Evolutionary conservation across 768 basidiomycete genomes (phyloP).

Genomic region (Termitomyces sp.): DNA sequence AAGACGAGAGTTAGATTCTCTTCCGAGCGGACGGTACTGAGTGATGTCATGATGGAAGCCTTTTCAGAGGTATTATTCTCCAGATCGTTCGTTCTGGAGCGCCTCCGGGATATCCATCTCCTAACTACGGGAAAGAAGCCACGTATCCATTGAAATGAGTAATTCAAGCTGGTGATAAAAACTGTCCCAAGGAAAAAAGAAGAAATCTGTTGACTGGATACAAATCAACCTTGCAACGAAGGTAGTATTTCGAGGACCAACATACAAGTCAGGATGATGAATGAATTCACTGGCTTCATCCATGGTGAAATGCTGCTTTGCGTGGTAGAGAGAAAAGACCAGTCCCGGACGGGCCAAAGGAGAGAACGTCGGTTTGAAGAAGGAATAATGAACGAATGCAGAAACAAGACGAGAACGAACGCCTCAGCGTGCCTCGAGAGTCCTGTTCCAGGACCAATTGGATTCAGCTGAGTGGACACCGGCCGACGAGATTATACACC

Average conservation of each 20-base stretch:
- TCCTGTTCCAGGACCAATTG: conserved; percentile 9
- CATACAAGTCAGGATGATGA: conserved; percentile 17
- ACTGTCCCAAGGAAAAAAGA: conserved; percentile 18
- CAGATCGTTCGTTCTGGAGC: background rate
- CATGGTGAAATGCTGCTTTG: conserved; percentile 5
- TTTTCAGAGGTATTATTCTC: conserved; percentile 12
- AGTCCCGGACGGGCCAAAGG: conserved; percentile 7
- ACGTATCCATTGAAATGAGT: conserved; percentile 14
- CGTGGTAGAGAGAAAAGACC: background rate
- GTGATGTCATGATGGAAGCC: conserved; percentile 7
- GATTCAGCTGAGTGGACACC: too few relatives aligned
- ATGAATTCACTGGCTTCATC: conserved; percentile 10
- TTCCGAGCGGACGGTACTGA: background rate
- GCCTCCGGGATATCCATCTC: conserved; percentile 8
- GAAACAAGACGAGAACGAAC: background rate
- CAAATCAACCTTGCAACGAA: background rate
- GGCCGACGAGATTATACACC: conserved; percentile 1
- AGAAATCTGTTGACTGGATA: conserved; percentile 15
- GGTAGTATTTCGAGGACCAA: too few relatives aligned
- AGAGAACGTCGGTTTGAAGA: conserved; percentile 1
- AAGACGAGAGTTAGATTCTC: conserved; percentile 15
- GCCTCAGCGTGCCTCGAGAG: conserved; percentile 1
- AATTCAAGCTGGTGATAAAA: conserved; percentile 18
- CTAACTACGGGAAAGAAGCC: conserved; percentile 3
- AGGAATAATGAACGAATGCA: background rate